Conservation (phyloP, 805 yeast genomes). For the Ogataea salicorniae region DNA sequence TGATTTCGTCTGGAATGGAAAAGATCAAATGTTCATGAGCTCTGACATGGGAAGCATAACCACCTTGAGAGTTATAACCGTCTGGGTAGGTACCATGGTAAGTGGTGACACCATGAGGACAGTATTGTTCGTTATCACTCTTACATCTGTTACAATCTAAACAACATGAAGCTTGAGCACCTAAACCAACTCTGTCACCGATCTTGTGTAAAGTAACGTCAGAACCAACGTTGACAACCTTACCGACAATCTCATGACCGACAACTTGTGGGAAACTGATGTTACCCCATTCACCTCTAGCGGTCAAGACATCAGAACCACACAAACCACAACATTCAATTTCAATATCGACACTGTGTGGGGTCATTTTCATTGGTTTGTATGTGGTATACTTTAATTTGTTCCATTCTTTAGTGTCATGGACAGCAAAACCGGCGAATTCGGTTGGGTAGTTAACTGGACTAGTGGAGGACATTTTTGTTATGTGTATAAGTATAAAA, state of each 20-base stretch:
- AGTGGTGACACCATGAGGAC: constrained; percentile 36
- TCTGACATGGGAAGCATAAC: constrained; percentile 44
- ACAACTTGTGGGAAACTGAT: constrained; percentile 39
- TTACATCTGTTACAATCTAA: constrained; percentile 33
- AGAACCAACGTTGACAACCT: constrained; percentile 34
- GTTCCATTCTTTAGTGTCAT: constrained; percentile 47
- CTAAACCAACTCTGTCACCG: constrained; percentile 44
- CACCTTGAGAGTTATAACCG: constrained; percentile 36
- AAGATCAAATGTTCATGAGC: constrained; percentile 42
- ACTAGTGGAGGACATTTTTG: constrained; percentile 1
- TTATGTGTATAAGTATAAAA: neutral
- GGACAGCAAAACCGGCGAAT: constrained; percentile 55
- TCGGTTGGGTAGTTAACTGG: constrained; percentile 43
- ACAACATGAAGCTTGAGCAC: constrained; percentile 39
- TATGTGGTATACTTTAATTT: constrained; percentile 47
- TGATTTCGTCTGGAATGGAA: constrained; percentile 41
- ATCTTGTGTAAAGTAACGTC: constrained; percentile 32
- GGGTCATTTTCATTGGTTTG: constrained; percentile 42
- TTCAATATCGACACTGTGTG: constrained; percentile 49
- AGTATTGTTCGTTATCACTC: constrained; percentile 41
- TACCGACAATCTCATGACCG: constrained; percentile 44
- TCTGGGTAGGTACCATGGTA: constrained; percentile 35
- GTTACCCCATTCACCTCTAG: constrained; percentile 41
- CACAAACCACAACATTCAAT: constrained; percentile 63
- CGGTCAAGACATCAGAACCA: constrained; percentile 56